Base-by-base conservation (phyloP, 495 filamentous ascomycete genomes). In the Aspergillus olivimuriae region DNA sequence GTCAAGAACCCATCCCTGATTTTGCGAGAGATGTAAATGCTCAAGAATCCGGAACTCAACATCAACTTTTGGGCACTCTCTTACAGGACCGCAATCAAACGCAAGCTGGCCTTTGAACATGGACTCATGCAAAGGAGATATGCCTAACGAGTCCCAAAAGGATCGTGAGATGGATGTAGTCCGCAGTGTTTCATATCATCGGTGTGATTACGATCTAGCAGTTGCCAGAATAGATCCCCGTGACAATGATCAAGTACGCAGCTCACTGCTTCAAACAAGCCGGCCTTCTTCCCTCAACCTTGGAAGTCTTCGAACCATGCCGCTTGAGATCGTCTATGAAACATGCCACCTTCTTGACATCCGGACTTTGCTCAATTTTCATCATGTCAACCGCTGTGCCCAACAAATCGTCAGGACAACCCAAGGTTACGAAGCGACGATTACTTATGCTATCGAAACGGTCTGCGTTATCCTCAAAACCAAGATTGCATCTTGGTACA, bases 301-400 rank as follows among this genome's bases (percentile, higher is more conserved):
- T 42, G 45, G 45, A 48, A 10, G 20, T 26, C 38, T 48, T 28
- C 30, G 43, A 16, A 22, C 19, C 31, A 22, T 48, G 19, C 45
- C 45, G 8, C 38, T 28, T 24, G 45, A 48, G 31, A 28, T 48
- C 15, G 31, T 48, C 28, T 30, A 35, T 19, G 39, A 48, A 17
- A 42, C 43, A 41, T 42, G 39, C 50, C 42, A 12, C 53, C 46
- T 22, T 19, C 50, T 51, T 24, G 41, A 44, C 34, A 42, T 45
- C 44, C 43, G 30, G 28, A 46, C 36, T 40, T 36, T 47, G 16
- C 6, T 50, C 42, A 51, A 33, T 33, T 33, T 33, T 3, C 31
- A 39, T 31, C 47, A 44, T 22, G 47, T 44, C 40, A 50, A 50
- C 35, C 40, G 40, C 47, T 36, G 47, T 44, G 47, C 40, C 47